Percentiles rank a stretch among this genome's conserved stretches.
These are phyloP conservation scores for Priceomyces medius DNA, from an alignment of 805 yeast species.

Conservation along the genomic window DNA sequence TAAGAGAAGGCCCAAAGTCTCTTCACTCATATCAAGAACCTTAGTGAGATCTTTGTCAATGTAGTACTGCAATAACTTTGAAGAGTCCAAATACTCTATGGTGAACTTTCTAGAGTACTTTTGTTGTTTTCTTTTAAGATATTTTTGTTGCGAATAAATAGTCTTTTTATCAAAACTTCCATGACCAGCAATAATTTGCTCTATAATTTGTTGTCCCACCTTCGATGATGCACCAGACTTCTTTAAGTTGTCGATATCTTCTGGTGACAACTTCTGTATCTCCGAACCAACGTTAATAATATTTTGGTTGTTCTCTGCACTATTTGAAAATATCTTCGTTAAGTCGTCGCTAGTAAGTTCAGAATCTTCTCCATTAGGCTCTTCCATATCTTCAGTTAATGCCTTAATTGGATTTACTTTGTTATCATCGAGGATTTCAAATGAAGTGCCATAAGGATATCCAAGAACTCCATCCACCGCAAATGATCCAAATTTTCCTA, in stretches of 20 bases:
- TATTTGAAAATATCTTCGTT: conserved; percentile 36
- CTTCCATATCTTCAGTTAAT: conserved; percentile 32
- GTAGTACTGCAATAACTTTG: conserved; percentile 69
- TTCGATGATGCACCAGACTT: conserved; percentile 59
- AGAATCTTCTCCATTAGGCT: conserved; percentile 30
- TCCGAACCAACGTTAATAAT: conserved; percentile 64
- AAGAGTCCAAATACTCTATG: conserved; percentile 70
- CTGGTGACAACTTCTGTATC: conserved; percentile 70
- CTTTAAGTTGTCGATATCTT: conserved; percentile 85
- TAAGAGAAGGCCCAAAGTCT: conserved; percentile 74
- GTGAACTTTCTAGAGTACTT: conserved; percentile 86
- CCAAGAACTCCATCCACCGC: conserved; percentile 74
- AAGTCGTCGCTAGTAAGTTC: conserved; percentile 40
- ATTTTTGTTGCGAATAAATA: conserved; percentile 85
- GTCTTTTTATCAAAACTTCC: conserved; percentile 88
- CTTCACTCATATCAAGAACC: conserved; percentile 81
- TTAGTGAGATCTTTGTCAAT: conserved; percentile 72
- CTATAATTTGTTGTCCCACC: conserved; percentile 75
- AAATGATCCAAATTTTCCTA: conserved; percentile 93
- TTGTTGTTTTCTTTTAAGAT: conserved; percentile 85
- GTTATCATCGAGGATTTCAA: conserved; percentile 69
- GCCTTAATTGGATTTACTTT: conserved; percentile 50
- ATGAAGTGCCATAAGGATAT: conserved; percentile 81
- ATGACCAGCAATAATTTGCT: conserved; percentile 79
- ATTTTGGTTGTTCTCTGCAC: conserved; percentile 64